These are phyloP conservation scores for Gastrolobium villosum DNA, from an alignment of 306 rosid genomes.

Conservation along the genomic window DNA sequence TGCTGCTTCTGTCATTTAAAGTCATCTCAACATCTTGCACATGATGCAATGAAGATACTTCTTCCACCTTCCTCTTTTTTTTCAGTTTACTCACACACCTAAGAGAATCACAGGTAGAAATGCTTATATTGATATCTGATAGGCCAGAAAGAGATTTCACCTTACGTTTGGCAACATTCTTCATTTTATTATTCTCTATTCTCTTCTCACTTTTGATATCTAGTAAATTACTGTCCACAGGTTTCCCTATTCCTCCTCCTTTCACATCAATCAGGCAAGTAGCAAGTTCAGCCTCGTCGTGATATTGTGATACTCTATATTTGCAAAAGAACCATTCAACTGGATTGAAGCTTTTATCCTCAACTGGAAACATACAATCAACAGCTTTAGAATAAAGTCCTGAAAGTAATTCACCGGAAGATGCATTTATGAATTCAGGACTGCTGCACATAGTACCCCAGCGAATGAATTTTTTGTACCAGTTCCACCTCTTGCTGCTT, in stretches of 20 bases:
- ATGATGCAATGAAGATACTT: constrained; percentile 32
- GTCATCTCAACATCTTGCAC: constrained; percentile 54
- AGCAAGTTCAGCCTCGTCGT: constrained; percentile 65
- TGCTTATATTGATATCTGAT: constrained; percentile 59
- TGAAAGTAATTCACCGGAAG: constrained; percentile 66
- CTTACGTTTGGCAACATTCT: constrained; percentile 54
- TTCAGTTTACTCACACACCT: constrained; percentile 32
- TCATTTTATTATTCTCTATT: constrained; percentile 49
- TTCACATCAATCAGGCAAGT: constrained; percentile 44
- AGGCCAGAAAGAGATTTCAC: constrained; percentile 71
- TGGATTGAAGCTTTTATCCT: constrained; percentile 57
- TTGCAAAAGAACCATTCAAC: constrained; percentile 78
- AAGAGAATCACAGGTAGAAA: constrained; percentile 32
- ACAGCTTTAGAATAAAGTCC: constrained; percentile 76
- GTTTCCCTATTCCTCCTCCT: constrained; percentile 40
- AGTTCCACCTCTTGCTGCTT: no score
- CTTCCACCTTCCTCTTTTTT: constrained; percentile 48
- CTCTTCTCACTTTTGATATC: constrained; percentile 38
- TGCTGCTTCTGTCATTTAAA: constrained; percentile 56
- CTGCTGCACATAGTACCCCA: constrained; percentile 45
- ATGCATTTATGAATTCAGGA: constrained; percentile 54
- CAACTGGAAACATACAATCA: constrained; percentile 59
- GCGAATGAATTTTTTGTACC: constrained; percentile 66
- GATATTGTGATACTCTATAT: constrained; percentile 68
- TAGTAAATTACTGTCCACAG: constrained; percentile 27